Percentiles rank a stretch among this genome's conserved stretches.
These are phyloP conservation scores for Penicillium nucicola DNA, from an alignment of 495 filamentous ascomycete genomes.

Conservation along the genomic window DNA sequence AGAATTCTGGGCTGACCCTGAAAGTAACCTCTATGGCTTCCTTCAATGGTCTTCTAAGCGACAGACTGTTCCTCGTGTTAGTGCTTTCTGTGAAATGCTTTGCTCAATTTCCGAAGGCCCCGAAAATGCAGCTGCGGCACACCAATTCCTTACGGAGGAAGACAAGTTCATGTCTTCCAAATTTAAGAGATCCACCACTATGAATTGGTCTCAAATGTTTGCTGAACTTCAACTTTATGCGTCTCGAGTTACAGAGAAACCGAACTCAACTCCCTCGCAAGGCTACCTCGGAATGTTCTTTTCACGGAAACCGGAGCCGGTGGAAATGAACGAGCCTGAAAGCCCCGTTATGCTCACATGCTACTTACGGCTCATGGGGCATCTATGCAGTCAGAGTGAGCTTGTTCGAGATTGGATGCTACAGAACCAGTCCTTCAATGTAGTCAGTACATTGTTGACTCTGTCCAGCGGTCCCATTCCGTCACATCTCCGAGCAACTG, in stretches of 20 bases:
- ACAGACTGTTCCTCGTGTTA: conserved; percentile 87
- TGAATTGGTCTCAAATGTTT: conserved; percentile 92
- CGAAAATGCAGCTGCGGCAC: conserved; percentile 73
- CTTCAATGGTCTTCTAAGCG: conserved; percentile 91
- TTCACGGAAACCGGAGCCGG: conserved; percentile 61
- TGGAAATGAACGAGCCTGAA: conserved; percentile 73
- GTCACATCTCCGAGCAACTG: conserved; percentile 69
- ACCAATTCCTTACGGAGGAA: conserved; percentile 88
- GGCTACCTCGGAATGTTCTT: conserved; percentile 56
- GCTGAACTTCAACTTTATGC: conserved; percentile 79
- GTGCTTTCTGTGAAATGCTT: conserved; percentile 94
- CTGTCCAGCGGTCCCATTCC: conserved; percentile 68
- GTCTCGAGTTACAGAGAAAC: conserved; percentile 62
- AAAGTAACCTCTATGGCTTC: conserved; percentile 89
- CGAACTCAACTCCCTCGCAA: conserved; percentile 45
- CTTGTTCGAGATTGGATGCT: conserved; percentile 67
- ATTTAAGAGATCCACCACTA: conserved; percentile 71
- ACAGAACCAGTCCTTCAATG: conserved; percentile 55
- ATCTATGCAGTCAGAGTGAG: conserved; percentile 66
- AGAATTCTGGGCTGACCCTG: conserved; percentile 83
- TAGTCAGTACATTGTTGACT: conserved; percentile 64
- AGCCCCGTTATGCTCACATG: conserved; percentile 88
- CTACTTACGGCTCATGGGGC: conserved; percentile 81
- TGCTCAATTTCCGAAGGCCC: conserved; percentile 77
- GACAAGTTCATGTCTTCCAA: conserved; percentile 66